Base-by-base conservation (phyloP, 345 rosid species). In the Excoecaria cochinchinensis region DNA sequence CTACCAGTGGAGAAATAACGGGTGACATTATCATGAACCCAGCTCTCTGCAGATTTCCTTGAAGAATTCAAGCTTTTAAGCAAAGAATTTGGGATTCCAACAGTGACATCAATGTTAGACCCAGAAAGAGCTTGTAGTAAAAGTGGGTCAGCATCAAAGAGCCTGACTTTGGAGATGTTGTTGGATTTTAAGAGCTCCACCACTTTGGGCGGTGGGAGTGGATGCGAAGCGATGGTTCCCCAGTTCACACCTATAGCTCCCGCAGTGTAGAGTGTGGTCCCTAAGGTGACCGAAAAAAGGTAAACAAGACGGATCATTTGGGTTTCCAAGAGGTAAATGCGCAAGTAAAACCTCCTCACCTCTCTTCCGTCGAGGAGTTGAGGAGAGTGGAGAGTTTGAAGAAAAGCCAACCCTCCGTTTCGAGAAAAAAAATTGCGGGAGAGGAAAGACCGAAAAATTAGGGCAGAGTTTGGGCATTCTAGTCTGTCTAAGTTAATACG, bases 1-100 rank as follows among this genome's bases (percentile, higher is more conserved):
- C 70, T 73, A 53, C 85, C 85, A 11, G 82, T 74, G 19, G 91
- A 71, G 84, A 85, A 79, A 85, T 89, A 94, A 76, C 98, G 97
- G 78, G 97, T 92, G 86, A 92, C 93, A 82, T 94, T 94, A 75
- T 94, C 98, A 82, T 94, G 98, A 31, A 92, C 95, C 98, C 98
- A 94, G 67, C 86, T 89, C 80, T 80, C 85, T 6, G 93, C 98
- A 65, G 87, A 92, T 73, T 90, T 90, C 76, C 7, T 75, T 9
- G 97, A 92, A 21, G 93, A 90, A 87, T 94, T 94, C 36, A 94
- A 66, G 79, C 71, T 85, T 72, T 78, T 86, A 67, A 94, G 88
- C 85, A 91, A 80, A 4, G 76, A 86, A 80, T 92, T 85, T 11
- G 88, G 95, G 65, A 94, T 84, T 73, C 92, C 97, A 4, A 90